Base-by-base conservation (phyloP, 768 basidiomycete genomes). In the Amylocystis lapponica region DNA sequence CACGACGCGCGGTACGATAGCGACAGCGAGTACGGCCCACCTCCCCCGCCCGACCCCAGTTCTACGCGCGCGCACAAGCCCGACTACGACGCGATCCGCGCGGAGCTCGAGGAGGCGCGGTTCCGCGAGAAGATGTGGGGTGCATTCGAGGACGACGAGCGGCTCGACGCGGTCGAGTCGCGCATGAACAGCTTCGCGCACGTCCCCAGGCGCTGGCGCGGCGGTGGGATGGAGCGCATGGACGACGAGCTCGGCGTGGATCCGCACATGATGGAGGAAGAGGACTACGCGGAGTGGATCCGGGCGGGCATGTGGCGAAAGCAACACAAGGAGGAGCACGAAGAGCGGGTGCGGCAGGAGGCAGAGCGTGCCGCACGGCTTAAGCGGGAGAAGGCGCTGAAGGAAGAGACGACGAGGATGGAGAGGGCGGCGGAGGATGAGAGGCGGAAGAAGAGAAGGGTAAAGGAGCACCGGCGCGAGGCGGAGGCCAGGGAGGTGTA, bases 231-330 rank as follows among this genome's bases (percentile, higher is more conserved):
- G 67, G 72, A 50, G 63, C 64, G 22, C 62, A 69, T 52, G 65
- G 61, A 78, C 59, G 52, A 65, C 61, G 58, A 71, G 63, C 53
- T 76, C 3, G 51, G 55, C 14, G 53, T 63, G 5, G 62, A 78
- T 46, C 68, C 71, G 22, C 59, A 54, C 36, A 50, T 59, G 36
- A 84, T 94, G 84, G 81, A 83, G 47, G 90, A 93, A 7, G 85
- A 93, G 51, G 83, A 89, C 47, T 95, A 95, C 52, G 78, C 84
- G 2, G 87, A 90, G 53, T 94, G 87, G 86, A 67, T 95, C 39
- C 69, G 92, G 49, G 64, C 73, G 20, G 89, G 88, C 36, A 94
- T 96, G 86, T 92, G 87, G 70, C 76, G 79, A 62, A 81, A 75
- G 62, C 79, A 76, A 9, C 81, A 87, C 52, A 78, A 79, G 1